phyloP scores from a whole-genome alignment of 441 rosid genomes.

The Jatropha podagrica region DNA sequence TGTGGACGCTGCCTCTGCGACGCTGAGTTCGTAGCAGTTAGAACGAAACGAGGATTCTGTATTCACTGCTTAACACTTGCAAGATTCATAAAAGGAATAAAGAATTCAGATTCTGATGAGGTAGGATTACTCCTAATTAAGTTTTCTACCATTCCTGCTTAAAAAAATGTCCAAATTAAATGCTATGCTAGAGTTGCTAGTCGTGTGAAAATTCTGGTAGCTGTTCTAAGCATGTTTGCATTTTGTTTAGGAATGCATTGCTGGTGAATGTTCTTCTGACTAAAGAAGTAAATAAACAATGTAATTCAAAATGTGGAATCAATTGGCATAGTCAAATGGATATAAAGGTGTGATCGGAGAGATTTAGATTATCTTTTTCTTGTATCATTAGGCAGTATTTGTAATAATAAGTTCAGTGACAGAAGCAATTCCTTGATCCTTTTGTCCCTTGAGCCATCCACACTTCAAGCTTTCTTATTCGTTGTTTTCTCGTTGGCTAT shows the following conservation, averaged over 20 bases:
- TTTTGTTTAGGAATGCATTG: background rate
- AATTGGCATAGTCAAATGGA: background rate
- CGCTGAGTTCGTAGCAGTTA: slow-evolving; percentile 29
- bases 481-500: background rate
- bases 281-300: background rate
- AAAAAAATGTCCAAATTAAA: background rate
- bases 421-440: background rate
- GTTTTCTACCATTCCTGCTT: background rate
- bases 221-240: slow-evolving; percentile 2
- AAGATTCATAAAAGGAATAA: slow-evolving; percentile 29
- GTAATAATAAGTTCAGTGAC: background rate
- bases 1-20: slow-evolving; percentile 36
- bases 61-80: slow-evolving; percentile 31
- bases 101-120: slow-evolving; percentile 29
- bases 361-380: slow-evolving; percentile 1
- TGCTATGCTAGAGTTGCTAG: background rate
- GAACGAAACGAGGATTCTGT: slow-evolving; percentile 39
- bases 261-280: background rate
- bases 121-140: slow-evolving; percentile 20
- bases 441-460: background rate
- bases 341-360: background rate
- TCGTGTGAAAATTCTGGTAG: background rate
- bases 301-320: background rate
- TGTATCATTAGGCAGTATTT: background rate
- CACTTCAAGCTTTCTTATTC: background rate